Base-by-base conservation (phyloP, 73 alveolate species). In the Paramecium sonneborni region DNA sequence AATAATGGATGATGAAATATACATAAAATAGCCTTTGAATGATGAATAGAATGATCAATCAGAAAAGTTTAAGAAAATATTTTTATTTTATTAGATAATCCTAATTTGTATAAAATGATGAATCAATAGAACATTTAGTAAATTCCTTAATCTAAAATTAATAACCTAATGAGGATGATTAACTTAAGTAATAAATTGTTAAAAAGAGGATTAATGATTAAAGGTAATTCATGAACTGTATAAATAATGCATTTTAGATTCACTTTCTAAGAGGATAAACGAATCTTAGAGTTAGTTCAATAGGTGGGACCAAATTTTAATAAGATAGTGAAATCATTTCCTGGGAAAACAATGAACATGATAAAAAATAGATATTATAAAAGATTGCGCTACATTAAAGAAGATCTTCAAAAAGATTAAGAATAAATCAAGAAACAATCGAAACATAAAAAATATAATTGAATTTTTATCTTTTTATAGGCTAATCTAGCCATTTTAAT, bases 321-420 rank as follows among this genome's bases (percentile, higher is more conserved):
- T 6, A 76, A 76, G 21, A 76, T 76, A 20, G 67, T 57, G 1
- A 76, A 76, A 14, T 21, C 38, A 5, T 76, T 76, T 41, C 88
- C 88, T 15, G 88, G 88, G n/a, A 76, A 76, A 57, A 76, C 46
- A 5, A 20, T 76, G 41, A 76, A 57, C 35, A 76, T 76, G 88
- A 57, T 76, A 57, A 76, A 76, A 37, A 76, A 76, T 76, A 35
- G 88, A 76, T 76, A 38, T 39, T 76, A 76, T 28, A 76, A 76
- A 76, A n/a, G 44, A 32, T 57, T 76, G 21, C 38, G 88, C 35
- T 76, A 38, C 23, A 38, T 37, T 4, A 76, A 76, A 18, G 88
- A 76, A 0, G 88, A 76, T 26, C 26, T 38, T 6, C 46, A 76
- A 76, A 76, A 57, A 34, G 88, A 39, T 34, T 15, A 76, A 38